Evolutionary conservation across 2,329 filamentous ascomycete species (phyloP).

Genomic region (Microascus cirrosus): DNA sequence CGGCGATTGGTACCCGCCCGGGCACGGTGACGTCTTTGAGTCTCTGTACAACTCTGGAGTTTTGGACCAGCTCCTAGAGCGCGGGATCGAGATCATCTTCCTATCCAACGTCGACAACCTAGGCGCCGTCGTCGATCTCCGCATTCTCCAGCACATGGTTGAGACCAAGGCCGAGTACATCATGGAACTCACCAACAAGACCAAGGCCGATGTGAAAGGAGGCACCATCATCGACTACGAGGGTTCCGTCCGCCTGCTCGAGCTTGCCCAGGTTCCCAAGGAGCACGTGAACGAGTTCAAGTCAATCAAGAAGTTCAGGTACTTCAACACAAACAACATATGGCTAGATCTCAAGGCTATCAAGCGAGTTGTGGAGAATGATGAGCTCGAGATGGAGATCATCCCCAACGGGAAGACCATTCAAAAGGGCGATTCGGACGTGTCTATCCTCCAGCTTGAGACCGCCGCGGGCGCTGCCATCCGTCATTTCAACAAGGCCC

Average conservation of each 20-base stretch:
- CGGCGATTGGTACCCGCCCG: constrained; percentile 96
- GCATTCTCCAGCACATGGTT: constrained; percentile 98
- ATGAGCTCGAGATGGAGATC: constrained; percentile 98
- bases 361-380: constrained; percentile 97
- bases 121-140: constrained; percentile 92
- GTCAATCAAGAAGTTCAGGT: constrained; percentile 99
- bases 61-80: constrained; percentile 88
- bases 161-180: constrained; percentile 97
- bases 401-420: constrained; percentile 99
- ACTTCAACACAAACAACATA: constrained; percentile 99
- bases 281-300: constrained; percentile 99
- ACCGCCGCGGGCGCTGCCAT: constrained; percentile 97
- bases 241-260: constrained; percentile 87
- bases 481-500: constrained; percentile 95
- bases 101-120: constrained; percentile 98
- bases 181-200: constrained; percentile 99
- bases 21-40: constrained; percentile 99
- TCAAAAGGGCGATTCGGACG: constrained; percentile 98
- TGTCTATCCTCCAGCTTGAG: constrained; percentile 96
- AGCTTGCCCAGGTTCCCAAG: constrained; percentile 99
- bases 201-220: constrained; percentile 99
- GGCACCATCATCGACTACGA: constrained; percentile 99
- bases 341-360: constrained; percentile 97
- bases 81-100: constrained; percentile 96
- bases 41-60: constrained; percentile 98